Evolutionary conservation across 257 asterid species (phyloP).

Genomic region (Craterostigma plantagineum): DNA sequence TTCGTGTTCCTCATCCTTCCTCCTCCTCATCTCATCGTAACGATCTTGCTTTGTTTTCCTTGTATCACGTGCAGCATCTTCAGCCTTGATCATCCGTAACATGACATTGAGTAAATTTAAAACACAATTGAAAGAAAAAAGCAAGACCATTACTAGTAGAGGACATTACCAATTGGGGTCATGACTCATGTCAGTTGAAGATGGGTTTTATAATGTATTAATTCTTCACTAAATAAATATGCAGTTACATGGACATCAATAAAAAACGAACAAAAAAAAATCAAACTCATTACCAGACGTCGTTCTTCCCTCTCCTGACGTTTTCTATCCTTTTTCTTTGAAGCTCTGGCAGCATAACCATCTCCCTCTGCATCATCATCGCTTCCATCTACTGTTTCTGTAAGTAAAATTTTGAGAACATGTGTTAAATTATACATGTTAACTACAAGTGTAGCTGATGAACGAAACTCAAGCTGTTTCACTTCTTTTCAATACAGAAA

Average conservation of each 20-base stretch:
- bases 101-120: constrained; percentile 11
- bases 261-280: neutral
- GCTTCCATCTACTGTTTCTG: constrained; percentile 53
- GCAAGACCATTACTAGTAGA: too few species aligned
- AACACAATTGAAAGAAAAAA: neutral
- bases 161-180: too few species aligned
- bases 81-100: constrained; percentile 42
- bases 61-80: constrained; percentile 57
- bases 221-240: neutral
- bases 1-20: constrained; percentile 94
- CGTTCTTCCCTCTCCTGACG: constrained; percentile 90
- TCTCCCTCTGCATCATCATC: constrained; percentile 69
- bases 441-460: too few species aligned
- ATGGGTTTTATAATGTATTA: neutral
- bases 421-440: too few species aligned
- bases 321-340: constrained; percentile 73
- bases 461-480: neutral
- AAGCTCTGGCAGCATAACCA: constrained; percentile 42
- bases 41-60: constrained; percentile 72
- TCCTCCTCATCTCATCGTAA: constrained; percentile 88
- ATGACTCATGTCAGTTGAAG: too few species aligned
- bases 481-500: too few species aligned
- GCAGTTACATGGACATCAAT: neutral
- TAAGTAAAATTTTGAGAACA: neutral
- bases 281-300: constrained; percentile 36